A percentile compares a stretch with the other conserved stretches of the same genome.
phyloP scores from a whole-genome alignment of 768 basidiomycete genomes.

The Dacryopinax spathularia region DNA sequence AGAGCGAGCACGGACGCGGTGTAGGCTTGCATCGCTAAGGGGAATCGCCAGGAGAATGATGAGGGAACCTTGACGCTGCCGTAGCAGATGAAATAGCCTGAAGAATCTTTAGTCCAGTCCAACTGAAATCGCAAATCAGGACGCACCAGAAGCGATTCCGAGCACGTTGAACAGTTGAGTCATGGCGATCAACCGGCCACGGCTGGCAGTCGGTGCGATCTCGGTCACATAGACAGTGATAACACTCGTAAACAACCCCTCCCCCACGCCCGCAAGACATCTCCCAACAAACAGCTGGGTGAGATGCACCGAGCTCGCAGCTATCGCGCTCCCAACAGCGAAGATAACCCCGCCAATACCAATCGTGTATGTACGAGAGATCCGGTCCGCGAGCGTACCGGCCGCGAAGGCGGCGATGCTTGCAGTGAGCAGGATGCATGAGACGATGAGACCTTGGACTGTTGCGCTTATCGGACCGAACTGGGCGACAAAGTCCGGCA shows the following conservation, averaged over 20 bases:
- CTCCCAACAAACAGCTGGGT: slow-evolving; percentile 32
- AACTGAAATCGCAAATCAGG: slow-evolving; percentile 16
- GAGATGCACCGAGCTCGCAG: slow-evolving; percentile 25
- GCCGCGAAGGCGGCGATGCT: slow-evolving; percentile 14
- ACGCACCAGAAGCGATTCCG: slow-evolving; percentile 29
- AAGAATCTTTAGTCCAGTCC: neutral
- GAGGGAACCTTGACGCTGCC: slow-evolving; percentile 23
- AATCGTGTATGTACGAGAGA: slow-evolving; percentile 35
- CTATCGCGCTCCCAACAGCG: slow-evolving; percentile 29
- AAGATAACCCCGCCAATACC: slow-evolving; percentile 31
- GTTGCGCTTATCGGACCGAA: slow-evolving; percentile 28
- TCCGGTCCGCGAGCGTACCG: slow-evolving; percentile 33
- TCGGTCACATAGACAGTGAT: slow-evolving; percentile 23
- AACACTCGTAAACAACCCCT: slow-evolving; percentile 34
- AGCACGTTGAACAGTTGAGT: slow-evolving; percentile 33
- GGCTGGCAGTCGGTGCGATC: slow-evolving; percentile 30
- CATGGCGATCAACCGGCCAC: slow-evolving; percentile 30
- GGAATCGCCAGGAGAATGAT: slow-evolving; percentile 29
- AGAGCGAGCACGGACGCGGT: slow-evolving; percentile 22
- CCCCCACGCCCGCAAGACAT: slow-evolving; percentile 33
- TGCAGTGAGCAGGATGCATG: slow-evolving; percentile 15
- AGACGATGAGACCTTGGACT: slow-evolving; percentile 29
- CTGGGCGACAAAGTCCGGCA: slow-evolving; percentile 30
- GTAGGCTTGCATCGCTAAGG: slow-evolving; percentile 25
- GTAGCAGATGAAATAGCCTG: slow-evolving; percentile 30